A percentile compares a stretch with the other conserved stretches of the same genome.
phyloP scores from a whole-genome alignment of 225 moss, liverwort and hornwort genomes.

The Physcomitrellopsis africana region DNA sequence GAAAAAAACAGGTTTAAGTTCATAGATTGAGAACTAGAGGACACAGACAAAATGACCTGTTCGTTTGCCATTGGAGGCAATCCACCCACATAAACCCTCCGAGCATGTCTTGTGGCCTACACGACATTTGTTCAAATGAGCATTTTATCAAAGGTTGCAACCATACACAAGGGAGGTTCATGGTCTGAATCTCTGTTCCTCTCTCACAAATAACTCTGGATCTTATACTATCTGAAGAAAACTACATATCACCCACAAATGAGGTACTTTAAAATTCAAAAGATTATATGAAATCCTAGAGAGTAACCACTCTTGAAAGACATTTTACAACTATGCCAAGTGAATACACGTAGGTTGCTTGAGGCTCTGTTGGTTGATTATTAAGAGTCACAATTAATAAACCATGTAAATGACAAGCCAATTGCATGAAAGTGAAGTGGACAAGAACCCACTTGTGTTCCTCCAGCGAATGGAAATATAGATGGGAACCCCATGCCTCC shows the following conservation, averaged over 20 bases:
- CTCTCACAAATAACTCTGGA: not conserved
- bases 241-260: not conserved
- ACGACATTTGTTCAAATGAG: constrained; percentile 5
- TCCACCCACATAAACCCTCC: constrained; percentile 97
- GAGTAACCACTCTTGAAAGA: not conserved
- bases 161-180: not conserved
- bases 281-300: not conserved
- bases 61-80: constrained; percentile 97
- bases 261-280: not conserved
- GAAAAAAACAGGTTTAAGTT: not conserved
- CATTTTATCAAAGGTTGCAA: constrained; percentile 22
- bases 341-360: not conserved
- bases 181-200: not conserved
- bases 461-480: constrained; percentile 92
- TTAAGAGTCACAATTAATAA: not conserved
- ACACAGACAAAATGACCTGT: constrained; percentile 45
- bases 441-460: constrained; percentile 77
- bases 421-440: not conserved
- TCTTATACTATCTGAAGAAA: not conserved
- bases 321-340: constrained; percentile 13
- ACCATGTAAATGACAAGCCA: not conserved
- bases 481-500: constrained; percentile 88
- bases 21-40: not conserved
- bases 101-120: constrained; percentile 92
- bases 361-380: not conserved